Percentiles rank a stretch among this genome's conserved stretches.
These are phyloP conservation scores for Xylaria palmicola DNA, from an alignment of 495 filamentous ascomycete genomes.

Conservation along the genomic window DNA sequence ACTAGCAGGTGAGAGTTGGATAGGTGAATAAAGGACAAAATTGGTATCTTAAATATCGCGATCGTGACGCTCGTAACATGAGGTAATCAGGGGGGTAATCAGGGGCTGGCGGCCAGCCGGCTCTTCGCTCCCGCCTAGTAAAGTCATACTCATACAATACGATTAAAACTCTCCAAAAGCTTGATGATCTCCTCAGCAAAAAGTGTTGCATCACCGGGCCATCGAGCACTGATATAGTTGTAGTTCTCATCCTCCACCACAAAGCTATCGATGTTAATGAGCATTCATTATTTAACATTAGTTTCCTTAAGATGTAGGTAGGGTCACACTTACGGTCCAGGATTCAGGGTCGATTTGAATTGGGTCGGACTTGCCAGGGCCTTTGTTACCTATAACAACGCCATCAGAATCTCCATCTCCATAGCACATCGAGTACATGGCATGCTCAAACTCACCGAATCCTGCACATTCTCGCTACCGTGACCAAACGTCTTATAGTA, in stretches of 20 bases:
- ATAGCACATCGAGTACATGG: not conserved
- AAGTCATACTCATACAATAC: constrained; percentile 15
- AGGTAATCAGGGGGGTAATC: too few relatives aligned
- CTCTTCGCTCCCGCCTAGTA: not conserved
- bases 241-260: constrained; percentile 50
- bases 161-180: constrained; percentile 39
- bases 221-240: constrained; percentile 55
- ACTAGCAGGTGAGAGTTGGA: not conserved
- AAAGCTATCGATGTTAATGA: constrained; percentile 38
- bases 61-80: constrained; percentile 10
- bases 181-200: constrained; percentile 48
- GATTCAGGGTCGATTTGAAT: constrained; percentile 47
- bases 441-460: constrained; percentile 31
- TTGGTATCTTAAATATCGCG: constrained; percentile 9
- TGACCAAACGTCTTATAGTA: constrained; percentile 60
- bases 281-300: too few relatives aligned
- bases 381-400: constrained; percentile 42
- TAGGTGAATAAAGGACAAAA: constrained; percentile 8
- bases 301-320: too few relatives aligned
- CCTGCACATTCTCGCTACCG: constrained; percentile 50
- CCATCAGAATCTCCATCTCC: constrained; percentile 4
- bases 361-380: constrained; percentile 44
- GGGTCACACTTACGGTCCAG: constrained; percentile 45
- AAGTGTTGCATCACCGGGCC: constrained; percentile 47
- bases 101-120: not conserved